Evolutionary conservation across 2,329 filamentous ascomycete species (phyloP).

Genomic region (Fusarium tupiense): DNA sequence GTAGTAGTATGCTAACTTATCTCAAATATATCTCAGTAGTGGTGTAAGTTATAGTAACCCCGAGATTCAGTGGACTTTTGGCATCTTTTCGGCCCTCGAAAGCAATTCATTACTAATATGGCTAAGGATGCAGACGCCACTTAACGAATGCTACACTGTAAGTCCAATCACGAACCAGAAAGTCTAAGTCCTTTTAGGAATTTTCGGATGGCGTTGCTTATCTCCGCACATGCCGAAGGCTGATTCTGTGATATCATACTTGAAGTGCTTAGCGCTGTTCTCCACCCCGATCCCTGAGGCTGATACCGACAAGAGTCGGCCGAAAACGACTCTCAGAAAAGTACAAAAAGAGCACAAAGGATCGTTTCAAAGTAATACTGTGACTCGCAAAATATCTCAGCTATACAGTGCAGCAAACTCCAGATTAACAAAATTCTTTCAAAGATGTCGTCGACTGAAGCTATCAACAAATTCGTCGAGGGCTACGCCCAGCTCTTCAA

Average conservation of each 20-base stretch:
- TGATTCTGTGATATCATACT: background rate
- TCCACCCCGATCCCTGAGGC: background rate
- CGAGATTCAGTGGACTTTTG: too few species aligned
- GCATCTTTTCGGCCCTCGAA: too few species aligned
- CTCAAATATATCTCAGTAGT: too few species aligned
- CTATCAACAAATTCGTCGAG: background rate
- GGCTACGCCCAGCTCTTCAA: background rate
- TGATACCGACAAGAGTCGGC: background rate
- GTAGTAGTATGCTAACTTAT: background rate
- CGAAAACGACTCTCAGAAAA: background rate
- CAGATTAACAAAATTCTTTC: background rate
- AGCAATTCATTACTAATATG: too few species aligned
- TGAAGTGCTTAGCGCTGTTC: background rate
- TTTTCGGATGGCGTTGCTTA: background rate
- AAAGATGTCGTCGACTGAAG: background rate
- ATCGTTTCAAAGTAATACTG: accelerated
- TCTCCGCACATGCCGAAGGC: background rate
- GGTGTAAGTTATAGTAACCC: too few species aligned
- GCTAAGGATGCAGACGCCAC: too few species aligned
- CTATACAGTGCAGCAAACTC: background rate
- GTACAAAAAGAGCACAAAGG: background rate
- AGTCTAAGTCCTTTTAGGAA: too few species aligned
- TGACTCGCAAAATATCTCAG: background rate
- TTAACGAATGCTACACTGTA: too few species aligned
- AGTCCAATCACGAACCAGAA: too few species aligned